Evolutionary conservation across 108 stramenopile genomes (phyloP), one percentile per base, ranked within the genome.

Genomic region (Pinguiococcus pyrenoidosus): DNA sequence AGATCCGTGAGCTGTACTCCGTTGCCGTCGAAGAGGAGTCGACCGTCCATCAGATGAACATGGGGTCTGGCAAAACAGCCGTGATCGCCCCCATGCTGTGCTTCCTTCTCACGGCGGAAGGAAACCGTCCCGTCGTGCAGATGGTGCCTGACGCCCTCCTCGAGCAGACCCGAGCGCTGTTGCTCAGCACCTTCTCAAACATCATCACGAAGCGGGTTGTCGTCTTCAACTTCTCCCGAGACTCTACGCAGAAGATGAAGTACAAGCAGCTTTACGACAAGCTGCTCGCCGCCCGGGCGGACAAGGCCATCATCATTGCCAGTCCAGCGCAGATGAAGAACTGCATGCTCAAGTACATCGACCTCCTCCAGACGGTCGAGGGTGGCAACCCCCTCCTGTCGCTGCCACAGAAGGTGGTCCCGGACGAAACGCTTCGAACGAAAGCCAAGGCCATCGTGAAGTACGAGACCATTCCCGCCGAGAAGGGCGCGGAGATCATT

Each of bases 41-140:
- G n/a, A n/a, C n/a, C n/a, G 47, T 68, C 16, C 29, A 49, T 29
- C 54, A 62, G 37, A 62, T 62, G 66, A 62, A 56, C 0, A 68
- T 68, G 66, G 66, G 66, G 1, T 25, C 37, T 2, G 66, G 66
- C 3, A 68, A 68, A 25, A 62, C 66, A 10, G 53, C 43, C 13
- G 66, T 68, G 17, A 32, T 68, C 1, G 54, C 45, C 4, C 66
- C 66, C 27, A 13, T 56, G 10, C 36, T 68, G 8, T 54, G 47
- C 0, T 28, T 56, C 12, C 10, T 56, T 2, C 43, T 68, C 5
- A n/a, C n/a, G n/a, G 60, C 66, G 0, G 66, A 68, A 12, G 66
- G 66, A 9, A n/a, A 56, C 24, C 18, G 24, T 2, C 34, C 62
- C 13, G 55, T 62, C 18, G 42, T 37, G 41, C 4, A 17, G 10